Percentiles rank a stretch among this genome's conserved stretches.
These are phyloP conservation scores for Mycena sp. DNA, from an alignment of 1,284 basidiomycete genomes.

Conservation along the genomic window DNA sequence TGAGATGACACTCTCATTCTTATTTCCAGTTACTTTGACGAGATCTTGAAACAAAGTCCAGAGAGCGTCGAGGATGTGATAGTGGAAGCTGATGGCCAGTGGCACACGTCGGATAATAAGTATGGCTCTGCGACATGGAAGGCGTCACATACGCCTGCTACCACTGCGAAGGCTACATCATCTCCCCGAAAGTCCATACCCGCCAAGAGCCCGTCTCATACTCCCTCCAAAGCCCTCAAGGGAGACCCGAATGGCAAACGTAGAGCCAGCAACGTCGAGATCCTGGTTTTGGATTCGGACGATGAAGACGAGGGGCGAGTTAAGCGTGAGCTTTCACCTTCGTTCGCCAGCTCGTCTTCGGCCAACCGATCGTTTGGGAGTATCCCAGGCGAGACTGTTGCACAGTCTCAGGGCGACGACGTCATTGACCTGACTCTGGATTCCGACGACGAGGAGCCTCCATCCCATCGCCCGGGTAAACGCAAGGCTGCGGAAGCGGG, in stretches of 20 bases:
- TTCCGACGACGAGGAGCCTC: conserved; percentile 71
- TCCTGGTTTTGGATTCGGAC: conserved; percentile 82
- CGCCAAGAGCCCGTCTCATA: conserved; percentile 23
- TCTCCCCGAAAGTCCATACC: conserved; percentile 47
- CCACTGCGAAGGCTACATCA: conserved; percentile 40
- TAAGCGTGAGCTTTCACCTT: conserved; percentile 75
- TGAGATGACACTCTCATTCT: conserved; percentile 12
- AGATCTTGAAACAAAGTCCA: conserved; percentile 81
- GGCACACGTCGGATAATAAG: conserved; percentile 92
- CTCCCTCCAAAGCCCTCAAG: conserved; percentile 38
- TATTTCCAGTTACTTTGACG: conserved; percentile 77
- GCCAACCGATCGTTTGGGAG: conserved; percentile 45
- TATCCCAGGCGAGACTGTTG: conserved; percentile 32
- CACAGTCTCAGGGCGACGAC: conserved; percentile 40
- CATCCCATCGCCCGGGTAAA: conserved; percentile 53
- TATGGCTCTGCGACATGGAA: conserved; percentile 81
- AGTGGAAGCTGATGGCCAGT: conserved; percentile 93
- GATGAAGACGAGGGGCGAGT: conserved; percentile 80
- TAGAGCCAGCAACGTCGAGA: conserved; percentile 48
- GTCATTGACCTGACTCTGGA: conserved; percentile 86
- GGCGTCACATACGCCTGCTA: conserved; percentile 54
- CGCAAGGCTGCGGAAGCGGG: conserved; percentile 65
- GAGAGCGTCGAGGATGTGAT: conserved; percentile 91
- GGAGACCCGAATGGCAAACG: conserved; percentile 50
- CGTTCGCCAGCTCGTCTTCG: conserved; percentile 56